phyloP scores from a whole-genome alignment of 805 yeast species.

The Komagataella mondaviorum region DNA sequence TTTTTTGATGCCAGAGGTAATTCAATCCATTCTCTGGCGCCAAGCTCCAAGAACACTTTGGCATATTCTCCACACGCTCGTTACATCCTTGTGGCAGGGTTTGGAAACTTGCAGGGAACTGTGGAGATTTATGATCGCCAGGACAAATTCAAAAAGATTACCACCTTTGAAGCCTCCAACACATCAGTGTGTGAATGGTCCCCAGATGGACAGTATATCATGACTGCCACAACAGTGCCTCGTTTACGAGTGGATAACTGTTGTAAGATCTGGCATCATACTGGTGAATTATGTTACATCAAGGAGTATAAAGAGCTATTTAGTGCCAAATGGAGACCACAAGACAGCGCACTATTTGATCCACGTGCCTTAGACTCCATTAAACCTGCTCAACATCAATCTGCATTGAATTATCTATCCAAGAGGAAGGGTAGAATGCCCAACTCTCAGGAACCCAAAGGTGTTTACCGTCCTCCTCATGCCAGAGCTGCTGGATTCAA shows the following conservation, averaged over 20 bases:
- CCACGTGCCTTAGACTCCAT: slow-evolving; percentile 30
- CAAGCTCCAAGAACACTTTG: slow-evolving; percentile 81
- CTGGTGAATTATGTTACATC: slow-evolving; percentile 68
- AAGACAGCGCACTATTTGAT: slow-evolving; percentile 38
- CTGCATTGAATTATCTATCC: slow-evolving; percentile 47
- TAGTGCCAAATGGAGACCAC: slow-evolving; percentile 78
- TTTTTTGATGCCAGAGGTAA: slow-evolving; percentile 93
- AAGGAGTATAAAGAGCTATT: slow-evolving; percentile 74
- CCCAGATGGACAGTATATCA: slow-evolving; percentile 86
- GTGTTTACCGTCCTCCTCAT: slow-evolving; percentile 96
- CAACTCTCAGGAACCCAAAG: slow-evolving; percentile 36
- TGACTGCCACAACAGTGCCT: slow-evolving; percentile 96
- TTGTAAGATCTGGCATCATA: slow-evolving; percentile 83
- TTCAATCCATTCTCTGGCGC: slow-evolving; percentile 67
- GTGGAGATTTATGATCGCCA: slow-evolving; percentile 92
- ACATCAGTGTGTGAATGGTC: slow-evolving; percentile 97
- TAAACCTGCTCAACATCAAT: slow-evolving; percentile 51
- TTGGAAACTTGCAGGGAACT: slow-evolving; percentile 94
- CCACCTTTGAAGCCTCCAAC: slow-evolving; percentile 82
- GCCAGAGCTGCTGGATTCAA: slow-evolving; percentile 42
- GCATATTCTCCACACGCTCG: slow-evolving; percentile 90
- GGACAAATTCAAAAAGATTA: slow-evolving; percentile 65
- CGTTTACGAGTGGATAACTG: slow-evolving; percentile 95
- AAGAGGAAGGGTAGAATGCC: slow-evolving; percentile 22
- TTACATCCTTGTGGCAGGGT: slow-evolving; percentile 87